phyloP scores from a whole-genome alignment of 768 basidiomycete genomes.

The Boletus patriciae region DNA sequence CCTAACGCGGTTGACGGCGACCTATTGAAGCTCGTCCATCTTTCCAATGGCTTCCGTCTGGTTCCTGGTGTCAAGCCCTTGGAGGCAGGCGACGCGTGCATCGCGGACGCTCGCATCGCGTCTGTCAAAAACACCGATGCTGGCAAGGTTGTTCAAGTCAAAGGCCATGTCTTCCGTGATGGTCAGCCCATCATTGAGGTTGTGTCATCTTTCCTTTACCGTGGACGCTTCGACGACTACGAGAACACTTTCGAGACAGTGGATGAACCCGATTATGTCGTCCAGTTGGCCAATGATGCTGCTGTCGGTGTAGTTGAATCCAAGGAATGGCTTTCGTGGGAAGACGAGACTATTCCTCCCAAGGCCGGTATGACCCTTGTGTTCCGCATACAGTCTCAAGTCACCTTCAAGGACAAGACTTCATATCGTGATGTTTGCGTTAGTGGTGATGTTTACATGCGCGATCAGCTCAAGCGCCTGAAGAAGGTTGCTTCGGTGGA shows the following conservation, averaged over 20 bases:
- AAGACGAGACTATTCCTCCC: slow-evolving; percentile 75
- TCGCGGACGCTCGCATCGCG: slow-evolving; percentile 82
- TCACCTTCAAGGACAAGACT: slow-evolving; percentile 88
- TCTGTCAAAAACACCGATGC: slow-evolving; percentile 89
- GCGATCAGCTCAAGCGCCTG: slow-evolving; percentile 83
- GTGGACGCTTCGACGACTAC: slow-evolving; percentile 91
- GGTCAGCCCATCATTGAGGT: slow-evolving; percentile 89
- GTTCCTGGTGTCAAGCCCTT: slow-evolving; percentile 76
- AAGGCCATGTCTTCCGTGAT: slow-evolving; percentile 76
- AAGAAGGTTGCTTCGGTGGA: slow-evolving; percentile 87
- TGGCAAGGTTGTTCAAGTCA: slow-evolving; percentile 92
- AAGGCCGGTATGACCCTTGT: slow-evolving; percentile 79
- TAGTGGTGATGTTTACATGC: slow-evolving; percentile 81
- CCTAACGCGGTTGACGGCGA: slow-evolving; percentile 90
- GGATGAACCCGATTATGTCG: slow-evolving; percentile 85
- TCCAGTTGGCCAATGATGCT: slow-evolving; percentile 73
- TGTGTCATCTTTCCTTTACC: slow-evolving; percentile 93
- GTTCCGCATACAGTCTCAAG: slow-evolving; percentile 85
- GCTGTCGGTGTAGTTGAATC: slow-evolving; percentile 87
- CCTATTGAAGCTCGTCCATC: slow-evolving; percentile 91
- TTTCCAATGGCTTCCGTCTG: slow-evolving; percentile 95
- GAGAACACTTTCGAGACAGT: slow-evolving; percentile 94
- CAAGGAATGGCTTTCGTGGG: slow-evolving; percentile 99
- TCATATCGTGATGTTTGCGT: slow-evolving; percentile 81
- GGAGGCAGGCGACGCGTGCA: slow-evolving; percentile 84